Evolutionary conservation across 345 rosid genomes (phyloP).

Genomic region (Angophora floribunda): DNA sequence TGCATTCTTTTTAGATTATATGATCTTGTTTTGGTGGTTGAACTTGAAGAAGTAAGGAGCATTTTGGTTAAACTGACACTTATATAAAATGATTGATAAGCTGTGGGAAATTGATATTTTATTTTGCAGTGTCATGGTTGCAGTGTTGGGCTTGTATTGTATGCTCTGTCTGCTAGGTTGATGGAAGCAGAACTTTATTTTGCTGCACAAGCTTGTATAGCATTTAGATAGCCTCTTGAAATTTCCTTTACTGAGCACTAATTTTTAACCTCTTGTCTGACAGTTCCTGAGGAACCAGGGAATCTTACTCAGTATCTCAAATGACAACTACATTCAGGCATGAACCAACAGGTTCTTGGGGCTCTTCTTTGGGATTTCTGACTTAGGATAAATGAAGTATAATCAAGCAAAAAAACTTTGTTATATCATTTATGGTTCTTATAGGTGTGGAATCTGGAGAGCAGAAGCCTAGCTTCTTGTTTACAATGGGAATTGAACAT

Average conservation of each 20-base stretch:
- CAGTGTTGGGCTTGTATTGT: background rate
- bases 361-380: background rate
- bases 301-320: constrained; percentile 38
- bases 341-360: background rate
- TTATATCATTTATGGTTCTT: background rate
- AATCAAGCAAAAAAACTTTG: background rate
- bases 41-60: background rate
- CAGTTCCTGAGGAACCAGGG: constrained; percentile 69
- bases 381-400: background rate
- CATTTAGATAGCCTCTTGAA: background rate
- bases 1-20: background rate
- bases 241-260: background rate
- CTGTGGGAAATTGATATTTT: background rate
- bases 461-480: constrained; percentile 24
- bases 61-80: background rate
- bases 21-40: background rate
- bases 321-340: constrained; percentile 60
- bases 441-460: constrained; percentile 66
- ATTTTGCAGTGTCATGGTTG: background rate
- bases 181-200: background rate
- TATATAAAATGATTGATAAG: background rate
- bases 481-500: constrained; percentile 55
- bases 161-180: background rate
- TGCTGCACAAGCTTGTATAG: background rate
- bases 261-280: constrained; percentile 6